phyloP scores from a whole-genome alignment of 345 rosid species.

The Cochlearia excelsa region DNA sequence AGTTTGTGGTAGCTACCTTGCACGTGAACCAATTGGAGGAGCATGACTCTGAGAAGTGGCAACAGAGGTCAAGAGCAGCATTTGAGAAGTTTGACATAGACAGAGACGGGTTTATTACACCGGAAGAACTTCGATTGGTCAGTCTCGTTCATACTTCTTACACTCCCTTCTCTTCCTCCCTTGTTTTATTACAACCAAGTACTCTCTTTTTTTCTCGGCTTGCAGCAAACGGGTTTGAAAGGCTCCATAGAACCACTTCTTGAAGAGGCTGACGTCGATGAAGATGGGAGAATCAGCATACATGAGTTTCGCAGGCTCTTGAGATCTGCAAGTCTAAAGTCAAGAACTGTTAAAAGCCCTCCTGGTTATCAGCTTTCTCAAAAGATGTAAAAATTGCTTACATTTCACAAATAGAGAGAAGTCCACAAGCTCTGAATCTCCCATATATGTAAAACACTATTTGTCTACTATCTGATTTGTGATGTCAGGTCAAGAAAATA shows the following conservation, averaged over 20 bases:
- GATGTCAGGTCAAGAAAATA: too few relatives aligned
- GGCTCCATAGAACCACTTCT: constrained; percentile 47
- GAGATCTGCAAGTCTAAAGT: constrained; percentile 77
- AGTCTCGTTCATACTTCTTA: constrained; percentile 6
- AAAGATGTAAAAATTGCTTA: too few relatives aligned
- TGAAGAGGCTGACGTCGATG: constrained; percentile 78
- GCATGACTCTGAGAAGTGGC: constrained; percentile 88
- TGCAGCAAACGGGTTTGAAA: constrained; percentile 79
- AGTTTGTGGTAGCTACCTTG: constrained; percentile 86
- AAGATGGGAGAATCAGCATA: constrained; percentile 86
- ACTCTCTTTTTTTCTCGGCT: not conserved
- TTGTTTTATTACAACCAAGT: too few relatives aligned
- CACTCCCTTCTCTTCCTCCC: not conserved
- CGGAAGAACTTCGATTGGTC: constrained; percentile 90
- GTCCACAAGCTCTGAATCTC: too few relatives aligned
- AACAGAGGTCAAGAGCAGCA: constrained; percentile 68
- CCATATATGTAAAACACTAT: too few relatives aligned
- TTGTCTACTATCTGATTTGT: too few relatives aligned
- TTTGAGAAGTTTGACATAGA: constrained; percentile 91
- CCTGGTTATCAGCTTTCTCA: too few relatives aligned
- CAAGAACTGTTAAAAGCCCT: constrained; percentile 17
- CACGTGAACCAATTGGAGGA: constrained; percentile 87
- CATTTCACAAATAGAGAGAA: too few relatives aligned
- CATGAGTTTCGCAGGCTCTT: constrained; percentile 79
- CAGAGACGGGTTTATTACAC: constrained; percentile 79